phyloP scores from a whole-genome alignment of 441 rosid genomes.

The Populus hybrid region DNA sequence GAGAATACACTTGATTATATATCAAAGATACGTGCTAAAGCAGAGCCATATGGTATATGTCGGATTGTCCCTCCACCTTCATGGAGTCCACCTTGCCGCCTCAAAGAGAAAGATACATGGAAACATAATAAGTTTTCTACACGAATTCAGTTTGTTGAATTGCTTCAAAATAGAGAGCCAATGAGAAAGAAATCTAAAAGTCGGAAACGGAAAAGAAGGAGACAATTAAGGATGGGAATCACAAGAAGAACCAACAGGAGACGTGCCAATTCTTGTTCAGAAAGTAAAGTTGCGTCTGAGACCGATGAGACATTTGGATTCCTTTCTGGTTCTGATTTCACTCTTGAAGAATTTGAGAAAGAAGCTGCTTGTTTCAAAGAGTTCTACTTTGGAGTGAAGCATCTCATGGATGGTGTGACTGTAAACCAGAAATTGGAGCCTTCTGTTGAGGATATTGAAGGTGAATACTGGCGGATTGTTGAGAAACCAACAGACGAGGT shows the following conservation, averaged over 20 bases:
- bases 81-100: slow-evolving; percentile 82
- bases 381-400: too few species aligned
- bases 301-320: slow-evolving; percentile 82
- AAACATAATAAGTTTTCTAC: slow-evolving; percentile 73
- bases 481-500: too few species aligned
- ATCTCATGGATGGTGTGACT: too few species aligned
- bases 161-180: slow-evolving; percentile 91
- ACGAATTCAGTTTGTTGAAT: slow-evolving; percentile 81
- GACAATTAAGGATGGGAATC: slow-evolving; percentile 52
- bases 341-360: slow-evolving; percentile 68
- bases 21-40: slow-evolving; percentile 68
- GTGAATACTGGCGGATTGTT: too few species aligned
- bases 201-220: slow-evolving; percentile 59
- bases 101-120: slow-evolving; percentile 66
- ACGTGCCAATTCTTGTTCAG: slow-evolving; percentile 48
- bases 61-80: slow-evolving; percentile 85
- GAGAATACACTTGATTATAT: slow-evolving; percentile 84
- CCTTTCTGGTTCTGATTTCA: slow-evolving; percentile 79
- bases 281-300: slow-evolving; percentile 45
- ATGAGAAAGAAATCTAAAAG: slow-evolving; percentile 62
- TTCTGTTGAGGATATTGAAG: too few species aligned
- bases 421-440: too few species aligned
- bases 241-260: slow-evolving; percentile 50
- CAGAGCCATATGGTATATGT: slow-evolving; percentile 85
- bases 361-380: too few species aligned